These are phyloP conservation scores for Pichia sp. DNA, from an alignment of 1,139 yeast genomes.

Conservation along the genomic window DNA sequence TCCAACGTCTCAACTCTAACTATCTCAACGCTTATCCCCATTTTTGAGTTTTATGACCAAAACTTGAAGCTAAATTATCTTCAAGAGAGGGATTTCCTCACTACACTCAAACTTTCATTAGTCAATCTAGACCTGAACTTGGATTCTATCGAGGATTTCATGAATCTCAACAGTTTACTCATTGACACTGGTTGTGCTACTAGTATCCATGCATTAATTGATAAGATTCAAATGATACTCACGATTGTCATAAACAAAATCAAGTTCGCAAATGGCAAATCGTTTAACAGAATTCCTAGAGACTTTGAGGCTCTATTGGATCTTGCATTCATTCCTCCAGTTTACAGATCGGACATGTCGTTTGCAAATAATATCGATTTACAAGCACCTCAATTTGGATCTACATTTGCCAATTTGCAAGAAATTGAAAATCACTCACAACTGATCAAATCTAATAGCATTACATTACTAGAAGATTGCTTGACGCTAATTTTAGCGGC, in stretches of 20 bases:
- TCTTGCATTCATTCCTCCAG: conserved; percentile 30
- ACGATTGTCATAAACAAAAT: conserved; percentile 16
- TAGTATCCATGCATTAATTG: conserved; percentile 23
- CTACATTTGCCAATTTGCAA: conserved; percentile 15
- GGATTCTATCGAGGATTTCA: conserved; percentile 14
- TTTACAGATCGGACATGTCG: conserved; percentile 29
- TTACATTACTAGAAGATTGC: conserved; percentile 16
- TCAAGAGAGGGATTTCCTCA: conserved; percentile 26
- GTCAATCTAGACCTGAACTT: conserved; percentile 15
- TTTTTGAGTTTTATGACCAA: conserved; percentile 34
- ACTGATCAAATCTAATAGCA: conserved; percentile 8
- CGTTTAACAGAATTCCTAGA: conserved; percentile 12
- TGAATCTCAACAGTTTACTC: conserved; percentile 17
- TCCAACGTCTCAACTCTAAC: conserved; percentile 1
- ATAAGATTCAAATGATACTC: conserved; percentile 21
- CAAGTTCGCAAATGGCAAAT: conserved; percentile 10
- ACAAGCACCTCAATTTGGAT: conserved; percentile 14
- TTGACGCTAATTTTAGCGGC: conserved; percentile 17
- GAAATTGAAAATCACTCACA: conserved; percentile 11
- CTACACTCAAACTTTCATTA: conserved; percentile 26
- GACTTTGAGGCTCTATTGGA: conserved; percentile 16
- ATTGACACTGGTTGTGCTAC: conserved; percentile 24
- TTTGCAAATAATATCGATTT: conserved; percentile 23
- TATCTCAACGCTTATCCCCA: conserved; percentile 10
- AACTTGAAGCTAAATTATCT: conserved; percentile 27